These are phyloP conservation scores for Canavalia gladiata DNA, from an alignment of 306 rosid genomes.

Conservation along the genomic window DNA sequence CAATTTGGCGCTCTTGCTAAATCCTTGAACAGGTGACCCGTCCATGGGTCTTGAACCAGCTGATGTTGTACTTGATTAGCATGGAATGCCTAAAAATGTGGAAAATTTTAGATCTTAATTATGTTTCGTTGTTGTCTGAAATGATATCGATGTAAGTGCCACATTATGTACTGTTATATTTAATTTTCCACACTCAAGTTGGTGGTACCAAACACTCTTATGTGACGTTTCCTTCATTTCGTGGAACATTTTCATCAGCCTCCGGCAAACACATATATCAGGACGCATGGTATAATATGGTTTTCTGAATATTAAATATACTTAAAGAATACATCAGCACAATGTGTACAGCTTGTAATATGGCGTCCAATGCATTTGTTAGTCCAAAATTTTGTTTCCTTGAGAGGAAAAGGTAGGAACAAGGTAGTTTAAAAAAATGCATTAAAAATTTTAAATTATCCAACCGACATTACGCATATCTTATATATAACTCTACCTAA, in stretches of 20 bases:
- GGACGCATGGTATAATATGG: background rate
- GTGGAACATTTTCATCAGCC: background rate
- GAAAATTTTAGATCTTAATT: background rate
- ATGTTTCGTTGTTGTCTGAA: background rate
- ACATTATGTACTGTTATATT: background rate
- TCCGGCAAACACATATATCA: conserved; percentile 1
- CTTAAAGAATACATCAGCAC: background rate
- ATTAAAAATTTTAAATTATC: no score
- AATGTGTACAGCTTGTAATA: background rate
- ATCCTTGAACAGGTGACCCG: background rate
- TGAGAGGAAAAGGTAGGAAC: background rate
- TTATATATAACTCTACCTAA: background rate
- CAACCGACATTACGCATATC: background rate
- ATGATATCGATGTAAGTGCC: conserved; percentile 1
- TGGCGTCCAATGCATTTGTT: background rate
- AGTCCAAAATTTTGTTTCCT: background rate
- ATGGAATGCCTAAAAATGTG: background rate
- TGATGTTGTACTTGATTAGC: background rate
- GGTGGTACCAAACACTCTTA: background rate
- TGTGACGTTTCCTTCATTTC: conserved; percentile 17
- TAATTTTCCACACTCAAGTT: no score
- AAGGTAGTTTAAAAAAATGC: background rate
- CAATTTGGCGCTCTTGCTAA: background rate
- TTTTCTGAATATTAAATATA: background rate
- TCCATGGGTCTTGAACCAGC: background rate